phyloP scores from a whole-genome alignment of 441 rosid species.

The Gossypium trilobum region DNA sequence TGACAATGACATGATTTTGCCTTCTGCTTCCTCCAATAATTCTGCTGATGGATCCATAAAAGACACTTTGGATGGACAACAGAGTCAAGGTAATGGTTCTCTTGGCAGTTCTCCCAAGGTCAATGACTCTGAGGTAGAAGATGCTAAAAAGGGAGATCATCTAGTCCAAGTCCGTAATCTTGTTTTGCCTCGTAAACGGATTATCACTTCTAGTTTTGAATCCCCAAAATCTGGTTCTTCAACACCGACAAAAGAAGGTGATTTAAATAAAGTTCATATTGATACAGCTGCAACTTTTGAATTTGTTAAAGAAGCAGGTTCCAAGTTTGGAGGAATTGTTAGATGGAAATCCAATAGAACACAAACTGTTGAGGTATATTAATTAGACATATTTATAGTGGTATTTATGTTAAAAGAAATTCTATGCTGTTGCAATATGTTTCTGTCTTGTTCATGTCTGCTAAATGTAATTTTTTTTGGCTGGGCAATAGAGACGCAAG shows the following conservation, averaged over 20 bases:
- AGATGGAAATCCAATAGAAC: constrained; percentile 90
- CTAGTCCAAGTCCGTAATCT: constrained; percentile 1
- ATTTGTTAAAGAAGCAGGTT: constrained; percentile 85
- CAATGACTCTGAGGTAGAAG: neutral
- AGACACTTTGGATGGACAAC: neutral
- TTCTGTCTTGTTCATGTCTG: neutral
- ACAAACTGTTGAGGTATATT: constrained; percentile 66
- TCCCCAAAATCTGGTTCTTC: constrained; percentile 28
- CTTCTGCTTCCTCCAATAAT: neutral
- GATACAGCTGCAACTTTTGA: constrained; percentile 84
- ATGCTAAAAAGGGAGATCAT: neutral
- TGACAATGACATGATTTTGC: neutral
- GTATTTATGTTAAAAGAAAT: neutral
- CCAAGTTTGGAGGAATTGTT: constrained; percentile 90
- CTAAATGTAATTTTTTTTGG: neutral
- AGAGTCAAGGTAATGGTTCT: no score
- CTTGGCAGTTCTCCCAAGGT: constrained; percentile 11
- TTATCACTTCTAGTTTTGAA: constrained; percentile 7
- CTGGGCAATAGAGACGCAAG: constrained; percentile 41
- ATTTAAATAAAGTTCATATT: constrained; percentile 38
- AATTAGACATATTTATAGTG: neutral
- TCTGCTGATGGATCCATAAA: neutral
- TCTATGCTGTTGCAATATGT: constrained; percentile 10
- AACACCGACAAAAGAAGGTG: neutral
- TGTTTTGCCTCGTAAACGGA: constrained; percentile 10